Percentiles rank a stretch among this genome's conserved stretches.
These are phyloP conservation scores for Solanum appendiculatum DNA, from an alignment of 257 asterid species.

Conservation along the genomic window DNA sequence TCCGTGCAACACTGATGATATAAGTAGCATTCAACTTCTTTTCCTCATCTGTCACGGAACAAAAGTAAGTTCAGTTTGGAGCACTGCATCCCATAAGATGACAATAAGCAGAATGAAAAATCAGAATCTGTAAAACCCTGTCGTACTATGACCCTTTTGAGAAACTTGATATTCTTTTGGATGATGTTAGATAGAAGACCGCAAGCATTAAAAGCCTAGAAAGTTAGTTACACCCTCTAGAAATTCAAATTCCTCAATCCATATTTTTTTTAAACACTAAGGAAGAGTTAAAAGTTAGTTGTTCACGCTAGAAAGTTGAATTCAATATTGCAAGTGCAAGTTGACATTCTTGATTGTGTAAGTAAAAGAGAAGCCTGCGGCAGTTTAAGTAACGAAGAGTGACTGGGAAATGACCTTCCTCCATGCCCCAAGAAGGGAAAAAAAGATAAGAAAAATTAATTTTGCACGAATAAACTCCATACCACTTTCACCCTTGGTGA, in stretches of 20 bases:
- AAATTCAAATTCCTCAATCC: background rate
- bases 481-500: conserved; percentile 93
- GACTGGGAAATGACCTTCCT: background rate
- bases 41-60: conserved; percentile 52
- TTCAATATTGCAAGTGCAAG: background rate
- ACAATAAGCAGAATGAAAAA: background rate
- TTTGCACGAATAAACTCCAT: conserved; percentile 11
- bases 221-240: background rate
- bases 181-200: background rate
- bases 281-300: background rate
- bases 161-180: background rate
- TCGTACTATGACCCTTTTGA: background rate
- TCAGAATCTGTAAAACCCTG: background rate
- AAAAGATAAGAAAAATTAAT: background rate
- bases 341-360: background rate
- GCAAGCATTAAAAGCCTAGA: background rate
- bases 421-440: background rate
- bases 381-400: background rate
- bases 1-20: conserved; percentile 93
- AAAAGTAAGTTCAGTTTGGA: conserved; percentile 10
- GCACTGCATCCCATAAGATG: background rate
- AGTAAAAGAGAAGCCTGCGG: background rate
- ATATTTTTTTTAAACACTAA: background rate
- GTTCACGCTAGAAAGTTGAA: background rate
- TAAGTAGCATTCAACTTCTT: conserved; percentile 95